Evolutionary conservation across 1,139 yeast species (phyloP).

Genomic region (Taphrina pruni): DNA sequence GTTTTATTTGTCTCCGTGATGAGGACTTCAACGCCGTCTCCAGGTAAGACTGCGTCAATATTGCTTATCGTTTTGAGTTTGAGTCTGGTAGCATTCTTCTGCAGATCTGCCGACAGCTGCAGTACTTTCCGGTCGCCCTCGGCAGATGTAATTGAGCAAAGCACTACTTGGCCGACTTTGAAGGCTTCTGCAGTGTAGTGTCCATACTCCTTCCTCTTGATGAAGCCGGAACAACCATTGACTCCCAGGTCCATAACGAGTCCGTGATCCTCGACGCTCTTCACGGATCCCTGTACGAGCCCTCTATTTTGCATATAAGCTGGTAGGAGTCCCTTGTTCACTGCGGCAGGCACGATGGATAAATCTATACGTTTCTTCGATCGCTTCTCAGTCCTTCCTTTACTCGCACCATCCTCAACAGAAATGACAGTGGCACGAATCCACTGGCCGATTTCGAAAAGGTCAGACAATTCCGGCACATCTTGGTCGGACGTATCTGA

Average conservation of each 20-base stretch:
- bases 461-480: constrained; percentile 62
- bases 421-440: constrained; percentile 70
- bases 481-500: constrained; percentile 54
- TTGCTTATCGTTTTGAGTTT: constrained; percentile 62
- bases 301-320: constrained; percentile 71
- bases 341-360: constrained; percentile 73
- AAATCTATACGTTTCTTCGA: constrained; percentile 68
- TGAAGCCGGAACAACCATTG: constrained; percentile 66
- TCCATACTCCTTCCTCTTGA: constrained; percentile 57
- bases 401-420: constrained; percentile 40
- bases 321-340: constrained; percentile 65
- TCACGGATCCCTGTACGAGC: constrained; percentile 75
- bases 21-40: constrained; percentile 75
- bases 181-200: constrained; percentile 48
- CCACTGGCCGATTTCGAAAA: constrained; percentile 82
- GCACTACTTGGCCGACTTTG: constrained; percentile 56
- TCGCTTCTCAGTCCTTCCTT: constrained; percentile 45
- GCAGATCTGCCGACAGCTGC: constrained; percentile 58
- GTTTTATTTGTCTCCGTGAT: constrained; percentile 72
- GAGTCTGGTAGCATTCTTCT: constrained; percentile 57
- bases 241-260: constrained; percentile 74
- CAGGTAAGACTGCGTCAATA: constrained; percentile 82
- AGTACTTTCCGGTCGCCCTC: constrained; percentile 62
- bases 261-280: constrained; percentile 91
- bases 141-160: constrained; percentile 51